Percentiles rank a stretch among this genome's conserved stretches.
Conservation (phyloP, 176 grass and related monocot genomes). For the Bothriochloa decipiens region DNA sequence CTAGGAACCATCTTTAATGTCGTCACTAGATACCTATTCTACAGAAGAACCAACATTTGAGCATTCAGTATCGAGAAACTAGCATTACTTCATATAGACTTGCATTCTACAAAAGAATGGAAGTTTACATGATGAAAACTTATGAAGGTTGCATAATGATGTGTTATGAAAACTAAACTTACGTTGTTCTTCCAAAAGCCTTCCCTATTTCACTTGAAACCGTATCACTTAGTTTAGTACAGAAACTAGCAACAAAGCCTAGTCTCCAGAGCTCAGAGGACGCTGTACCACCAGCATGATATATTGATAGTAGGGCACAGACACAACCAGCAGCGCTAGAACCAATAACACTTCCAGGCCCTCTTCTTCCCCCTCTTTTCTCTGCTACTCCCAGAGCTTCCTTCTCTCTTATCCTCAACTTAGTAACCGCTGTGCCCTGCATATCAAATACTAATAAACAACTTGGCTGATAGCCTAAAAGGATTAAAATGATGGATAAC, state of each 20-base stretch:
- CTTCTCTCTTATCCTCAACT: slow-evolving; percentile 90
- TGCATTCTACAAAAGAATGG: slow-evolving; percentile 15
- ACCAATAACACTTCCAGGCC: slow-evolving; percentile 86
- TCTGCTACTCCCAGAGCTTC: slow-evolving; percentile 91
- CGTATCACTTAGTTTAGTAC: slow-evolving; percentile 92
- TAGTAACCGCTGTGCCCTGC: slow-evolving; percentile 82
- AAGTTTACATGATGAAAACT: background rate
- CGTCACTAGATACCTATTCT: slow-evolving; percentile 88
- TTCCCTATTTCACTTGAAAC: slow-evolving; percentile 97
- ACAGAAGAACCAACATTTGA: slow-evolving; percentile 43
- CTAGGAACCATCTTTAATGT: slow-evolving; percentile 89
- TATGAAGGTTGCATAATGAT: background rate
- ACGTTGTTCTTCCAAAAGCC: slow-evolving; percentile 88
- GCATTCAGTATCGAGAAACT: slow-evolving; percentile 16
- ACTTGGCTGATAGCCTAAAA: slow-evolving; percentile 13
- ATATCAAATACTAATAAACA: slow-evolving; percentile 48
- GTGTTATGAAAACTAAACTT: slow-evolving; percentile 43
- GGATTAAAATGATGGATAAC: background rate
- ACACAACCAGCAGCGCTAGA: slow-evolving; percentile 76
- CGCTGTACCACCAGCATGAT: slow-evolving; percentile 55
- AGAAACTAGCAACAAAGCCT: slow-evolving; percentile 91
- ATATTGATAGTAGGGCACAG: slow-evolving; percentile 77
- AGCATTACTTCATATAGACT: background rate
- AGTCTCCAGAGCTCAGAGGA: slow-evolving; percentile 71
- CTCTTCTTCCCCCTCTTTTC: slow-evolving; percentile 89